Conservation (phyloP, 305 asterid species). For the Solanum hybrid region DNA sequence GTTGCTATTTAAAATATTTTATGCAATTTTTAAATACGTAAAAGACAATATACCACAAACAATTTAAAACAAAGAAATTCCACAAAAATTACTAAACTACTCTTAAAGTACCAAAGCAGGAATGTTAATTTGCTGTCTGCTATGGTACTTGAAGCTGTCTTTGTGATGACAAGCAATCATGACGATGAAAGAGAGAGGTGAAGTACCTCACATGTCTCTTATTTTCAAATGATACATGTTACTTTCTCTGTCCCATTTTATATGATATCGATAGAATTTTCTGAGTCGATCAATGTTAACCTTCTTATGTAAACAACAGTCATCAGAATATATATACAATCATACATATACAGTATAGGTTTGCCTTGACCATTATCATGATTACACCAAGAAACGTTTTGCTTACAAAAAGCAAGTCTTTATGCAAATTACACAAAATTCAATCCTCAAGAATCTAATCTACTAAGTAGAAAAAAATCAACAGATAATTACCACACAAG, state of each 20-base stretch:
- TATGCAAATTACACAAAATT: constrained; percentile 26
- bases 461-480: constrained; percentile 22
- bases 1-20: not conserved
- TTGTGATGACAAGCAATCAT: not conserved
- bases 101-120: not conserved
- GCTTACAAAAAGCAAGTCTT: not conserved
- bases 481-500: constrained; percentile 27
- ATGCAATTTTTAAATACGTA: not conserved
- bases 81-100: not conserved
- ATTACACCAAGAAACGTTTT: not conserved
- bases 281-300: not conserved
- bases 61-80: not conserved
- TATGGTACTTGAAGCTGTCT: not conserved
- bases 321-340: not conserved
- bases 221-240: not conserved
- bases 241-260: not conserved
- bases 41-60: not conserved
- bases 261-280: too few relatives aligned
- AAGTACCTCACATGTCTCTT: not conserved
- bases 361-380: not conserved
- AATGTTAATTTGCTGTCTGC: not conserved
- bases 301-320: not conserved
- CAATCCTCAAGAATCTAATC: constrained; percentile 32
- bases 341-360: not conserved
- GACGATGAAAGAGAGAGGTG: not conserved